Evolutionary conservation across 2,329 filamentous ascomycete species (phyloP), one percentile per base, ranked within the genome.

Genomic region (Phaeophleospora eucalypticola): DNA sequence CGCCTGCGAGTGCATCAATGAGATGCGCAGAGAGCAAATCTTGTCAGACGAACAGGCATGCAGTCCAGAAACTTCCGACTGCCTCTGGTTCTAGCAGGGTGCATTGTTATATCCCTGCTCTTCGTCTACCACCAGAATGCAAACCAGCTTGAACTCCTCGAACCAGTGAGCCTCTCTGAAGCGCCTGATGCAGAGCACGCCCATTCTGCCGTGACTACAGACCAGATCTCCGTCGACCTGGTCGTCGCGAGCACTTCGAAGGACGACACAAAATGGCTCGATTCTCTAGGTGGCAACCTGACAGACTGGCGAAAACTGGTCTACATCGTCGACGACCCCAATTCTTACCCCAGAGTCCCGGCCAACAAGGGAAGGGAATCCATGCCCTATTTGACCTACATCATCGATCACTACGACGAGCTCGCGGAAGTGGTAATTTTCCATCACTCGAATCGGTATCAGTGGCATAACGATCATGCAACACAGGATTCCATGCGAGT

Each of bases 381-480:
- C 16, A 76, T 76, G 72, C 72, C 70, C 1, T 76, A 74, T 52
- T 52, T 76, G 42, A 75, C 70, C 68, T 74, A 60, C 47, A 70
- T 72, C 18, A 72, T 80, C 58, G 77, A 81, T 60, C 73, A 78
- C 60, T 83, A 83, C 64, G 70, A 81, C 55, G 54, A 67, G 3
- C 71, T 83, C 3, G 73, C 78, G 2, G 73, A 54, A 58, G 66
- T 79, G 33, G 71, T 80, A 48, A 73, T 83, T 52, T 80, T 84
- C 62, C 72, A 78, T 52, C 80, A 83, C 57, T 72, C 77, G 15
- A 73, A 80, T 45, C 73, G 79, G 36, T 65, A 68, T 18, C 69
- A 76, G 46, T 80, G 77, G 77, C 77, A 80, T 55, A 78, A 78
- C 52, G 75, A 79, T 52, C 73, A 75, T 38, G 58, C 71, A 35